Evolutionary conservation across 2,329 filamentous ascomycete species (phyloP), one percentile per base, ranked within the genome.

Genomic region (Aspergillus transmontanensis): DNA sequence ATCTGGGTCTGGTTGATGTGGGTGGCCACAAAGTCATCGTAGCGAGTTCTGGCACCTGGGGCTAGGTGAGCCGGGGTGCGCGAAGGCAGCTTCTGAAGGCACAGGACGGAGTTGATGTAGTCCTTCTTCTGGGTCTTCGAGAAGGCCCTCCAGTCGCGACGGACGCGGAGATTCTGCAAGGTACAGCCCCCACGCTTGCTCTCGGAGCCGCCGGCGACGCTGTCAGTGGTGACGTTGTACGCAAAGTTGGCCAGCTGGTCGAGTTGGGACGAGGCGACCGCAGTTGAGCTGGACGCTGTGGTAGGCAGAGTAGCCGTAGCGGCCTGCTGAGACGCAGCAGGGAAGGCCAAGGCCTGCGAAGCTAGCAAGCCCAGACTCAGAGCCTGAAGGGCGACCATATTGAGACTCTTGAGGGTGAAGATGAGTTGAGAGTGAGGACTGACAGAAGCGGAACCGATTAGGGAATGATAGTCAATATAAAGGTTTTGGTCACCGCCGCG

Each of bases 21-120:
- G 0, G 78, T 76, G 9, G 79, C 82, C 6, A 83, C 75, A 51
- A 81, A 86, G 64, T 86, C 84, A 66, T 86, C 84, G 62, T 80
- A 85, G 19, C 60, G 82, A 64, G 75, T 80, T 62, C 73, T 76
- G 4, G 79, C 82, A 4, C 83, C 84, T 0, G 82, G 73, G 0
- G 77, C 79, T 10, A 75, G 68, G 0, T 70, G 64, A 0, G 72
- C 30, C 7, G 77, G 74, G 0, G 76, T 77, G 23, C 68, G 70
- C 4, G 81, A 66, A 0, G 81, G 79, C 65, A 75, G 72, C 5
- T 68, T 67, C 63, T 79, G 76, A 23, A 85, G 68, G 60, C 83
- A 85, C 50, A 80, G 72, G 58, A 83, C 78, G 4, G 83, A 81
- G 6, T 75, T 69, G 59, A 81, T 82, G 68, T 84, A 85, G 10